Evolutionary conservation across 2,329 filamentous ascomycete species (phyloP), one percentile per base, ranked within the genome.

Genomic region (Diaporthe sp.): DNA sequence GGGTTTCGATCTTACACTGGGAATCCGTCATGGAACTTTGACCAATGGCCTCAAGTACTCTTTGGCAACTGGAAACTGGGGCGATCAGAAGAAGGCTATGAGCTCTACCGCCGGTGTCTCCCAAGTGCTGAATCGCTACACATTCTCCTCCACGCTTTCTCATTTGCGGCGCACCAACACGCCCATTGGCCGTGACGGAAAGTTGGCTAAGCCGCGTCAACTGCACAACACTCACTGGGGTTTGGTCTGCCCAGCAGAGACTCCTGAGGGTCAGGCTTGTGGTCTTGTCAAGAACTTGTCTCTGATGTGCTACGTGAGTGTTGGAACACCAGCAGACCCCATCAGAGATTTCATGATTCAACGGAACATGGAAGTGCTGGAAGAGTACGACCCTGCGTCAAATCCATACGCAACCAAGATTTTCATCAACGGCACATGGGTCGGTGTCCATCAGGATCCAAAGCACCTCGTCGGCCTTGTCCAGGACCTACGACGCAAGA

Each of bases 181-280:
- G 0, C 97, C 97, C 0, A 98, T 99, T 78, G 97, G 97, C 77
- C 92, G 97, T 87, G 97, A 99, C 85, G 97, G 97, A 79, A 99
- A 99, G 85, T 94, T 99, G 79, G 97, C 97, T 55, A 99, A 99
- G 85, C 97, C 97, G 53, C 94, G 97, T 76, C 97, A 99, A 86
- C 90, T 99, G 78, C 97, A 99, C 88, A 98, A 98, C 85, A 98
- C 96, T 9, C 97, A 99, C 83, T 99, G 97, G 97, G 97, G 97
- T 78, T 87, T 98, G 80, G 96, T 99, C 25, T 99, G 97, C 84
- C 97, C 97, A 42, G 96, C 97, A 42, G 97, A 99, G 84, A 99
- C 97, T 22, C 97, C 97, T 34, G 97, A 99, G 90, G 97, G 97
- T 78, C 97, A 99, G 84, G 97, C 97, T 85, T 99, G 97, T 87